A percentile compares a stretch with the other conserved stretches of the same genome.
phyloP scores from a whole-genome alignment of 2,329 filamentous ascomycete species.

The Cladophialophora bantiana region DNA sequence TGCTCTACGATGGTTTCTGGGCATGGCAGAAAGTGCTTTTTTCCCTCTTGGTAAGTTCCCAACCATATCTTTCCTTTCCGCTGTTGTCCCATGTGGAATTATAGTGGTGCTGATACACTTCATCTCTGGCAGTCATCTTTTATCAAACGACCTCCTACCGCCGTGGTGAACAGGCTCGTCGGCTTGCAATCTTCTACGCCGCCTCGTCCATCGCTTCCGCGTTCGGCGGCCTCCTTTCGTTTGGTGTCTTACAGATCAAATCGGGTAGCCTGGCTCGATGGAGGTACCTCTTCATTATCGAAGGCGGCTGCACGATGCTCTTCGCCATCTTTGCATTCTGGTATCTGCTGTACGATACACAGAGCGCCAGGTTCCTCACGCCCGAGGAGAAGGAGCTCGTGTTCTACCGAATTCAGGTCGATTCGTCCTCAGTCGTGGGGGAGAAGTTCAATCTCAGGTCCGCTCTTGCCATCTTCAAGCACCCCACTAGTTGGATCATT shows the following conservation, averaged over 20 bases:
- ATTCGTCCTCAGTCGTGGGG: constrained; percentile 70
- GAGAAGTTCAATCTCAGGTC: constrained; percentile 62
- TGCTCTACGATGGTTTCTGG: constrained; percentile 74
- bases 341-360: constrained; percentile 71
- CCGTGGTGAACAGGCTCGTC: constrained; percentile 72
- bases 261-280: constrained; percentile 57
- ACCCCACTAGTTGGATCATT: constrained; percentile 62
- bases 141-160: constrained; percentile 73
- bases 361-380: constrained; percentile 69
- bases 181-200: constrained; percentile 76
- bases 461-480: constrained; percentile 60
- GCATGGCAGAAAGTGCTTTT: constrained; percentile 72
- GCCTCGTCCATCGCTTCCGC: constrained; percentile 75
- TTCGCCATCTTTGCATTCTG: constrained; percentile 70
- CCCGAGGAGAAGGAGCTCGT: constrained; percentile 72
- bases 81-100: constrained; percentile 40
- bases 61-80: not conserved
- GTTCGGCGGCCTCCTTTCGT: constrained; percentile 66
- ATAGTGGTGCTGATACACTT: constrained; percentile 48
- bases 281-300: constrained; percentile 64
- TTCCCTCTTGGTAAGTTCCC: constrained; percentile 60
- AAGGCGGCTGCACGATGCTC: constrained; percentile 60
- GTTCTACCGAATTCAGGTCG: constrained; percentile 75
- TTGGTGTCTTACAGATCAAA: constrained; percentile 66
- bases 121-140: constrained; percentile 61